A percentile compares a stretch with the other conserved stretches of the same genome.
Conservation (phyloP, 345 rosid species). For the Hypericum perforatum region DNA sequence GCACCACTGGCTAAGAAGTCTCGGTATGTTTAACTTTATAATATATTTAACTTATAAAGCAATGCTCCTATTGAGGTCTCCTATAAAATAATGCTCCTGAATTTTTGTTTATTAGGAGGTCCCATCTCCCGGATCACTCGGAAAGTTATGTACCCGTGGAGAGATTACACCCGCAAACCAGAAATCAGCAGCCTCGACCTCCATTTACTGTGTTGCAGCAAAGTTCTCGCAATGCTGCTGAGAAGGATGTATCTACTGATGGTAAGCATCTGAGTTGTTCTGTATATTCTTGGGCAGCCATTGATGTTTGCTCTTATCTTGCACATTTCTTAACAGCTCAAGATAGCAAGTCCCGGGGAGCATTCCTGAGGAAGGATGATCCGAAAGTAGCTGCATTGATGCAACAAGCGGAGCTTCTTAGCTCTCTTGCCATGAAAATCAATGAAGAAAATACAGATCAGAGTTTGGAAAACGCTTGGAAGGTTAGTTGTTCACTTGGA, state of each 20-base stretch:
- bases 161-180: slow-evolving; percentile 39
- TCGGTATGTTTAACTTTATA: slow-evolving; percentile 29
- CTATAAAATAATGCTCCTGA: too few species aligned
- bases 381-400: slow-evolving; percentile 66
- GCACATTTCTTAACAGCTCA: slow-evolving; percentile 18
- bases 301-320: too few species aligned
- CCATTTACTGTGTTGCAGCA: slow-evolving; percentile 54
- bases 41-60: not conserved
- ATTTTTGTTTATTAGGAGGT: slow-evolving; percentile 36
- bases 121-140: slow-evolving; percentile 38
- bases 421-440: slow-evolving; percentile 69
- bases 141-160: slow-evolving; percentile 23
- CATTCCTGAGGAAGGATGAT: slow-evolving; percentile 67
- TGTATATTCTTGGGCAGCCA: too few species aligned
- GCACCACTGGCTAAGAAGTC: slow-evolving; percentile 41
- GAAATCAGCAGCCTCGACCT: slow-evolving; percentile 45
- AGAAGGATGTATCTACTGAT: slow-evolving; percentile 29
- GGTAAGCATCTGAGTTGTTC: slow-evolving; percentile 22
- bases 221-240: slow-evolving; percentile 28
- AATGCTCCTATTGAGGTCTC: not conserved
- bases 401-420: slow-evolving; percentile 91
- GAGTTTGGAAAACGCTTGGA: slow-evolving; percentile 93
- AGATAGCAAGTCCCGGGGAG: slow-evolving; percentile 33
- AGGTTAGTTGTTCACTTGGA: slow-evolving; percentile 31
- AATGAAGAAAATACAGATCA: slow-evolving; percentile 62